Percentiles rank a stretch among this genome's conserved stretches.
Conservation (phyloP, 768 basidiomycete genomes). For the Suillus alpinus region DNA sequence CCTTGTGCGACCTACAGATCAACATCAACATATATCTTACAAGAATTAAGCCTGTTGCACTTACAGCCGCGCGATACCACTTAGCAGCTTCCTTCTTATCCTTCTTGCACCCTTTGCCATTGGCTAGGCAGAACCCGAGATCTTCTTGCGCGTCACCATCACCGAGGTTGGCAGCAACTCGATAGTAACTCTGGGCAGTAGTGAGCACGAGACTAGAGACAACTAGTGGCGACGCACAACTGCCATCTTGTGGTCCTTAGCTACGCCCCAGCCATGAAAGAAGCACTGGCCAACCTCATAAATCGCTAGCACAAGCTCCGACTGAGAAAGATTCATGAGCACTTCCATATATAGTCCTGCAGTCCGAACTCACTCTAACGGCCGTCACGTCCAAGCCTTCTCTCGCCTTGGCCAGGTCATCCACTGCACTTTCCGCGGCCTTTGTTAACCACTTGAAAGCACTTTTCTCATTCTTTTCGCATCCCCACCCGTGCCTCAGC, state of each 20-base stretch:
- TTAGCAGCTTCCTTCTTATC: conserved; percentile 81
- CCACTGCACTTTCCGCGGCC: conserved; percentile 79
- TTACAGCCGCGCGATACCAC: conserved; percentile 87
- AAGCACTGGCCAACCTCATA: conserved; percentile 94
- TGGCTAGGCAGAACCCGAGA: conserved; percentile 80
- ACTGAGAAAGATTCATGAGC: conserved; percentile 35
- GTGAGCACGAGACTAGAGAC: conserved; percentile 2
- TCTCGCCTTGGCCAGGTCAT: conserved; percentile 66
- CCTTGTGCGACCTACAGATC: conserved; percentile 58
- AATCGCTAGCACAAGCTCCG: conserved; percentile 82
- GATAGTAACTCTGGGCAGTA: conserved; percentile 67
- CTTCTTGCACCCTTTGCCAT: conserved; percentile 88
- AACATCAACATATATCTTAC: background rate
- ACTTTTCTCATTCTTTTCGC: conserved; percentile 69
- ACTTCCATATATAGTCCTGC: background rate
- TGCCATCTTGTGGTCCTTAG: conserved; percentile 87
- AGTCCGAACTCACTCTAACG: conserved; percentile 43
- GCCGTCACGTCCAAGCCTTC: conserved; percentile 50
- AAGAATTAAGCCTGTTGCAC: conserved; percentile 19
- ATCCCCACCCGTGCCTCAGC: conserved; percentile 87
- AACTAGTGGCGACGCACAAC: conserved; percentile 48
- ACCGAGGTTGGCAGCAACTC: conserved; percentile 78
- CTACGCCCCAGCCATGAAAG: conserved; percentile 88
- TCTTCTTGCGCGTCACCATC: conserved; percentile 87
- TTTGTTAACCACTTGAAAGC: conserved; percentile 82